Evolutionary conservation across 2,329 filamentous ascomycete genomes (phyloP).

Genomic region (Apiospora saccharicola): DNA sequence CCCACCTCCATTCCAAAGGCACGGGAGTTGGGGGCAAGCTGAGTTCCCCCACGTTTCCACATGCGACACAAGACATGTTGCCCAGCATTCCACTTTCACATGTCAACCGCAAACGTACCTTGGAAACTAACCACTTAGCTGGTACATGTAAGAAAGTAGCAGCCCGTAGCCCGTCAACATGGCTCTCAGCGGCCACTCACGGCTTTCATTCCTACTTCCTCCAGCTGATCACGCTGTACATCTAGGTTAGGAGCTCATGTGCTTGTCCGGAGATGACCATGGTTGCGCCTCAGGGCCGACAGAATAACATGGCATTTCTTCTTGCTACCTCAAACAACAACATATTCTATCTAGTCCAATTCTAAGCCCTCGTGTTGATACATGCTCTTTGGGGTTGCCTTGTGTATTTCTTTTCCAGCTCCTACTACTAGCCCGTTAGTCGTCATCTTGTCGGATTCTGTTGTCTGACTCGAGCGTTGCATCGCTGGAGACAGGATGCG

Average conservation of each 20-base stretch:
- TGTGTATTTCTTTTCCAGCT: neutral
- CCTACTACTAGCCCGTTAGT: neutral
- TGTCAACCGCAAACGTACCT: slow-evolving; percentile 22
- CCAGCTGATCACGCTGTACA: slow-evolving; percentile 4
- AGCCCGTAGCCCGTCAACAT: neutral
- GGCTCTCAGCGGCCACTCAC: slow-evolving; percentile 23
- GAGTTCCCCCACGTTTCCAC: neutral
- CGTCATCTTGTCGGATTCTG: slow-evolving; percentile 1
- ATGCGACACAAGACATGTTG: neutral
- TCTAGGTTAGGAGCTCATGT: neutral
- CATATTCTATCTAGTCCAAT: neutral
- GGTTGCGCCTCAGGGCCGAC: slow-evolving; percentile 5
- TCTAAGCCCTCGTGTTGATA: neutral
- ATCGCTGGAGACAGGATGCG: neutral
- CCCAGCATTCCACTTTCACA: slow-evolving; percentile 23
- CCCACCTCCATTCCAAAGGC: slow-evolving; percentile 9
- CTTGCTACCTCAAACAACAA: neutral
- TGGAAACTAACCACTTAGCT: neutral
- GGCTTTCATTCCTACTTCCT: slow-evolving; percentile 10
- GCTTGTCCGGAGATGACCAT: slow-evolving; percentile 10
- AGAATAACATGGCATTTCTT: neutral
- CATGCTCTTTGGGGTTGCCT: neutral
- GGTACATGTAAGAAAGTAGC: neutral
- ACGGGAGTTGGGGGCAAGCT: slow-evolving; percentile 5
- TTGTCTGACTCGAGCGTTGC: slow-evolving; percentile 7